Percentiles rank a stretch among this genome's conserved stretches.
Conservation (phyloP, 139 green algal species). For the Pleodorina starrii region DNA sequence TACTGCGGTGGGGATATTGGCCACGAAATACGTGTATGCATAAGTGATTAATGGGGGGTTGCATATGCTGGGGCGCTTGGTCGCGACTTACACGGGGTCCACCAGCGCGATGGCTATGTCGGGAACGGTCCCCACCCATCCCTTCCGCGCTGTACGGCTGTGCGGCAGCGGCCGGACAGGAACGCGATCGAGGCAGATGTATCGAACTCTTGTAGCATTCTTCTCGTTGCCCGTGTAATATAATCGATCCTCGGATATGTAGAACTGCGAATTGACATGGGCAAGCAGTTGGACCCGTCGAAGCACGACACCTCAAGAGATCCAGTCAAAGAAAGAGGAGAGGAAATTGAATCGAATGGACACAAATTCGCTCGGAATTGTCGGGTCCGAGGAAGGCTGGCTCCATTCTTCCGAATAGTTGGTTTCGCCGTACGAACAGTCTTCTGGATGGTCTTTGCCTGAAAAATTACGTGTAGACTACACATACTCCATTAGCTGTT, state of each 20-base stretch:
- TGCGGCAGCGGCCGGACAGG: slow-evolving; percentile 71
- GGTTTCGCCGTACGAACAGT: slow-evolving; percentile 39
- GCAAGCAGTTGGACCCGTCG: background rate
- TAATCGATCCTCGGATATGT: slow-evolving; percentile 67
- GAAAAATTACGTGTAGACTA: too few species aligned
- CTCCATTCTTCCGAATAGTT: background rate
- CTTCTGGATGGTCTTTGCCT: background rate
- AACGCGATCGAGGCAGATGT: slow-evolving; percentile 72
- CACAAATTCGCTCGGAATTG: too few species aligned
- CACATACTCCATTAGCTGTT: background rate
- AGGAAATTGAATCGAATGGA: background rate
- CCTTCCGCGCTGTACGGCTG: slow-evolving; percentile 44
- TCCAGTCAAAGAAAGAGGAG: background rate
- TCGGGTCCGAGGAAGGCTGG: background rate
- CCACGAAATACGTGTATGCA: too few species aligned
- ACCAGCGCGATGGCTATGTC: slow-evolving; percentile 59
- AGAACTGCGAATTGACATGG: slow-evolving; percentile 64
- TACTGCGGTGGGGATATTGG: too few species aligned
- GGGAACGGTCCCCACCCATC: slow-evolving; percentile 44
- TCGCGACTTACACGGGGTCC: slow-evolving; percentile 52
- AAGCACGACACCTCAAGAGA: background rate
- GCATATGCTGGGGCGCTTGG: too few species aligned
- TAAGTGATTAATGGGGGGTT: too few species aligned
- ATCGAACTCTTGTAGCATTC: slow-evolving; percentile 52
- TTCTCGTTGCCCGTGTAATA: slow-evolving; percentile 64